These are phyloP conservation scores for Solanum lycopersicoides DNA, from an alignment of 257 asterid genomes.

Conservation along the genomic window DNA sequence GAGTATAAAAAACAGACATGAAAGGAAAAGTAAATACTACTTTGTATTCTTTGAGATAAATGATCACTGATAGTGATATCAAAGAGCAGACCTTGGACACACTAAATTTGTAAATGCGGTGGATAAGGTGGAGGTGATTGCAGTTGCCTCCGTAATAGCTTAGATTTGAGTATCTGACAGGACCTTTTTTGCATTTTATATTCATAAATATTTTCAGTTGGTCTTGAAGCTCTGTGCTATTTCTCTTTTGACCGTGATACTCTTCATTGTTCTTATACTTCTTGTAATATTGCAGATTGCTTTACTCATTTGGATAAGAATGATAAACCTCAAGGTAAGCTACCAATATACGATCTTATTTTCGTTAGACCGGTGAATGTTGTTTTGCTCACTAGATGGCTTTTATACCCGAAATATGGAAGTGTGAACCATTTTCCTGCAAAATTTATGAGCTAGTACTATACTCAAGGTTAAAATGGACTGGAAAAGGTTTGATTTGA, in stretches of 20 bases:
- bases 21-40: neutral
- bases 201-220: neutral
- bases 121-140: neutral
- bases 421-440: neutral
- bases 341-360: neutral
- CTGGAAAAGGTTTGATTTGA: neutral
- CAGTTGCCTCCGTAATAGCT: neutral
- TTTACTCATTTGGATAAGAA: constrained; percentile 52
- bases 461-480: neutral
- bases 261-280: neutral
- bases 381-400: neutral
- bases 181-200: neutral
- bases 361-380: neutral
- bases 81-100: neutral
- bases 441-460: neutral
- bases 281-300: constrained; percentile 52
- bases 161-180: neutral
- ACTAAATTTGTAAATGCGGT: neutral
- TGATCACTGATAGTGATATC: neutral
- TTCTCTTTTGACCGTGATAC: neutral
- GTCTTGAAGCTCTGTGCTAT: neutral
- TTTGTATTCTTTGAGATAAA: neutral
- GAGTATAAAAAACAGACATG: neutral
- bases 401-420: neutral
- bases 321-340: constrained; percentile 33